phyloP scores from a whole-genome alignment of 1,139 yeast species.

The Geotrichum cucujoidarum region DNA sequence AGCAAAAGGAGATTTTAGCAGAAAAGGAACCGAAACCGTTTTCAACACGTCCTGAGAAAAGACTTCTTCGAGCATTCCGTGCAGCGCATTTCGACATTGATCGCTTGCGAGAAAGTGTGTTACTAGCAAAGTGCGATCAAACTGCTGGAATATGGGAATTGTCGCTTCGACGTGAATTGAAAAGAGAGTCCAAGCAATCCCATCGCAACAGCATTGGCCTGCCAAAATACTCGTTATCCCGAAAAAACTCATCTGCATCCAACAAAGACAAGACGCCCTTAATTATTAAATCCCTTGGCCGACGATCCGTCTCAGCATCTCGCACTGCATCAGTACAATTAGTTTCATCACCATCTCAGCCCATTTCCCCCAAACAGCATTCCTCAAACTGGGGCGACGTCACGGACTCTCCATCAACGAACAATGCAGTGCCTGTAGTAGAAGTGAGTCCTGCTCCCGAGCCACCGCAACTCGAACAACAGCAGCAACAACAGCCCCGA shows the following conservation, averaged over 20 bases:
- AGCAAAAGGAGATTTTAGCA: conserved; percentile 41
- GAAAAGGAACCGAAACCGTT: conserved; percentile 42
- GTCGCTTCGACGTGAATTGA: conserved; percentile 59
- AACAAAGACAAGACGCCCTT: conserved; percentile 26
- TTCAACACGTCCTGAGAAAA: conserved; percentile 59
- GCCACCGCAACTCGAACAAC: not conserved
- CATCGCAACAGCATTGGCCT: conserved; percentile 26
- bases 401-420: not conserved
- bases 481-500: not conserved
- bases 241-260: conserved; percentile 43
- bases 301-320: conserved; percentile 28
- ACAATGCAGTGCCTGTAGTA: not conserved
- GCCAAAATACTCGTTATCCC: conserved; percentile 29
- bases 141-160: conserved; percentile 83
- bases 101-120: conserved; percentile 56
- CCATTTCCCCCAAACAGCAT: conserved; percentile 2
- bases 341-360: conserved; percentile 19
- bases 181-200: conserved; percentile 34
- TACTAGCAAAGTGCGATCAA: conserved; percentile 62
- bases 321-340: conserved; percentile 21
- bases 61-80: conserved; percentile 58
- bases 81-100: conserved; percentile 65
- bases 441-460: conserved; percentile 2
- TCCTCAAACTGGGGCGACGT: not conserved
- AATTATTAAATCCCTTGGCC: conserved; percentile 23